Conservation (phyloP, 2,329 filamentous ascomycete species). For the Epichloe sylvatica region DNA sequence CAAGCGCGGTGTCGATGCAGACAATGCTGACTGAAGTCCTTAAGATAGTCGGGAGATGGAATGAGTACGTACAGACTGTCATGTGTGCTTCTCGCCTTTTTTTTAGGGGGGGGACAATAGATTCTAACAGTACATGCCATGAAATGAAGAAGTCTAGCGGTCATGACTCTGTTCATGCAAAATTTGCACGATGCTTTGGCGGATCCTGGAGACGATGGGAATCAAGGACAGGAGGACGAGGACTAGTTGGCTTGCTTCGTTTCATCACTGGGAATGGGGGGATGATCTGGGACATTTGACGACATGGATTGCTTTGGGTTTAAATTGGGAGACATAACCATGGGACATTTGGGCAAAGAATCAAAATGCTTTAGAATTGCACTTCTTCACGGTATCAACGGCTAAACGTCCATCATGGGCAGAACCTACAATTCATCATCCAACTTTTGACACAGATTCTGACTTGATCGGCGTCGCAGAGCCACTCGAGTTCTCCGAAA, state of each 20-base stretch:
- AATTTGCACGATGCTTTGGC: not conserved
- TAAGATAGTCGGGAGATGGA: fast-evolving
- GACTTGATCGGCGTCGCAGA: conserved; percentile 4
- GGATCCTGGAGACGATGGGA: not conserved
- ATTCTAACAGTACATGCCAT: not conserved
- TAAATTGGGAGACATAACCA: not conserved
- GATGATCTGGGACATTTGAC: not conserved
- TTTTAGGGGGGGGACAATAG: too few species aligned
- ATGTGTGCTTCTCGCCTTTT: too few species aligned
- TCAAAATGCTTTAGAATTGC: not conserved
- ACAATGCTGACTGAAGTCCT: fast-evolving
- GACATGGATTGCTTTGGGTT: not conserved
- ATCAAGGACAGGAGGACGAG: not conserved
- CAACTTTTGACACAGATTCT: not conserved
- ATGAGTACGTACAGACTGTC: too few species aligned
- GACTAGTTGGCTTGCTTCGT: not conserved
- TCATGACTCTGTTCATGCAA: not conserved
- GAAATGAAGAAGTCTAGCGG: not conserved
- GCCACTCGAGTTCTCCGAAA: conserved; percentile 2
- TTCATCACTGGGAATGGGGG: not conserved
- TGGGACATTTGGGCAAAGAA: not conserved
- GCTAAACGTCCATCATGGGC: too few species aligned
- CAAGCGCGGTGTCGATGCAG: too few species aligned
- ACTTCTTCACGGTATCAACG: not conserved
- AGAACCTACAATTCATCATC: not conserved